Evolutionary conservation across 352 stramenopile genomes (phyloP).

Genomic region (Pythium biforme): DNA sequence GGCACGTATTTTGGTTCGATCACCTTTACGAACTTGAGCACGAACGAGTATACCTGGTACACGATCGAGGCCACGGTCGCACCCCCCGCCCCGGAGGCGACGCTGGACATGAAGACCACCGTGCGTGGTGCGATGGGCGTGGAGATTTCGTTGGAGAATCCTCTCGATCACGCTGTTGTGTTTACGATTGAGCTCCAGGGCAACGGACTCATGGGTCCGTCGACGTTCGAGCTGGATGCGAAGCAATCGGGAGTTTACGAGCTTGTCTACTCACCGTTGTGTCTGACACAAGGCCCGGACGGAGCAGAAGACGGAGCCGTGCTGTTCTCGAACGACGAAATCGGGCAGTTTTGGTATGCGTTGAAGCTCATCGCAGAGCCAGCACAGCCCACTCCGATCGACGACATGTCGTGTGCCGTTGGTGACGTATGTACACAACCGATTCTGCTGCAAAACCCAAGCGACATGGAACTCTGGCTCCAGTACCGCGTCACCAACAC

Average conservation of each 20-base stretch:
- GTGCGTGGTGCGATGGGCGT: slow-evolving; percentile 86
- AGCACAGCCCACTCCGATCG: slow-evolving; percentile 46
- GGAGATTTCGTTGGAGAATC: slow-evolving; percentile 90
- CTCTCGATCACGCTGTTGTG: slow-evolving; percentile 72
- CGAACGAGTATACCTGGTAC: slow-evolving; percentile 91
- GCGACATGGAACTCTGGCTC: slow-evolving; percentile 71
- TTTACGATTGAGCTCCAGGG: slow-evolving; percentile 89
- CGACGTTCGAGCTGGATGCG: slow-evolving; percentile 67
- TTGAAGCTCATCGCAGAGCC: slow-evolving; percentile 74
- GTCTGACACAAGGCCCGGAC: slow-evolving; percentile 34
- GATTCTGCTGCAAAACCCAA: slow-evolving; percentile 90
- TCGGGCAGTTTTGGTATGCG: slow-evolving; percentile 94
- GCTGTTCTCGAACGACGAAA: slow-evolving; percentile 85
- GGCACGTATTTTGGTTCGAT: slow-evolving; percentile 92
- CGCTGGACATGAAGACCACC: slow-evolving; percentile 77
- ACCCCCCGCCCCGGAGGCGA: slow-evolving; percentile 70
- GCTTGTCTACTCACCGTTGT: slow-evolving; percentile 89
- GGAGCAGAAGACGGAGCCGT: slow-evolving; percentile 67
- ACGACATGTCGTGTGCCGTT: slow-evolving; percentile 82
- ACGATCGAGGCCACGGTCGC: slow-evolving; percentile 89
- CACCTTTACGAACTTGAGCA: slow-evolving; percentile 87
- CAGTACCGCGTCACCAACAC: slow-evolving; percentile 70
- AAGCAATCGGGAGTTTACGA: slow-evolving; percentile 84
- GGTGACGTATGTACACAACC: slow-evolving; percentile 72
- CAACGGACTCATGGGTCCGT: slow-evolving; percentile 80